These are phyloP conservation scores for Aureobasidium sp. DNA, from an alignment of 2,329 filamentous ascomycete genomes.

Conservation along the genomic window DNA sequence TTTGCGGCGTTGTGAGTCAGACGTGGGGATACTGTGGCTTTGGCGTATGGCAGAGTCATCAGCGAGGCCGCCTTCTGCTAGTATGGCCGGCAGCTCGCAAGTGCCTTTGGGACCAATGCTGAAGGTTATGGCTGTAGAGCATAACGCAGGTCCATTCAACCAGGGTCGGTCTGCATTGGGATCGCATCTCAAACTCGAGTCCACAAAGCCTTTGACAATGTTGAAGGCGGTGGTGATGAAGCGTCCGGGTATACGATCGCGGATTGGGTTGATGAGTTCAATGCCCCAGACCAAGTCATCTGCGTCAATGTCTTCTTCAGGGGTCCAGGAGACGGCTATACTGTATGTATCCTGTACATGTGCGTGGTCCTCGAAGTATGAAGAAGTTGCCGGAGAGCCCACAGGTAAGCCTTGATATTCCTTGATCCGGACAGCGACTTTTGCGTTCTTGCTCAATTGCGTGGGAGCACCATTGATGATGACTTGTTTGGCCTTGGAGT, in stretches of 20 bases:
- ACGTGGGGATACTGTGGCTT: conserved; percentile 28
- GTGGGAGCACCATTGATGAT: conserved; percentile 59
- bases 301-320: conserved; percentile 56
- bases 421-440: conserved; percentile 69
- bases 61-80: conserved; percentile 34
- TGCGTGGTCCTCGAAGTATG: conserved; percentile 66
- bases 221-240: conserved; percentile 69
- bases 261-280: conserved; percentile 64
- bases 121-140: conserved; percentile 9
- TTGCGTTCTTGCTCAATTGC: conserved; percentile 57
- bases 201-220: conserved; percentile 82
- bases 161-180: conserved; percentile 80
- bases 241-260: conserved; percentile 73
- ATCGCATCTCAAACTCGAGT: conserved; percentile 83
- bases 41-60: conserved; percentile 30
- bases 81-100: conserved; percentile 22
- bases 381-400: conserved; percentile 53
- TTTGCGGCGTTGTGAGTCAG: conserved; percentile 38
- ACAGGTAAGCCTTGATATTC: conserved; percentile 57
- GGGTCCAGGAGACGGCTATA: conserved; percentile 69
- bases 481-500: conserved; percentile 57
- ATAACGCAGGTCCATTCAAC: conserved; percentile 61
- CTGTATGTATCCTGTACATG: conserved; percentile 76
- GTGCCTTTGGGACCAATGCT: conserved; percentile 17
- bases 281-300: conserved; percentile 82